Percentiles rank a stretch among this genome's conserved stretches.
Evolutionary conservation across 768 basidiomycete genomes (phyloP).

Genomic region (Lactarius hengduanensis): DNA sequence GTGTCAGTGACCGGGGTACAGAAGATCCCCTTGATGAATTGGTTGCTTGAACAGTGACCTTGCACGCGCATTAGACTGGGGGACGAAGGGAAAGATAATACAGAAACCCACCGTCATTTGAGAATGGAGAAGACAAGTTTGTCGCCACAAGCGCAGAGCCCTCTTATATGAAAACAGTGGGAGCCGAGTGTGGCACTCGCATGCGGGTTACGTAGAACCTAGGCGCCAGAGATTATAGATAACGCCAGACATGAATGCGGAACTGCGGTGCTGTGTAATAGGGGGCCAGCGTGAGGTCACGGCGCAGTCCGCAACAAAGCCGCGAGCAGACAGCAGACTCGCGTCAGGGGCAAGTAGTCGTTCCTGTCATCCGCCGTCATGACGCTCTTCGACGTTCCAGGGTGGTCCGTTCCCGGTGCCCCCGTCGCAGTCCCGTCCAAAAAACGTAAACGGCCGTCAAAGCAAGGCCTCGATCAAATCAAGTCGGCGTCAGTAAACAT

Average conservation of each 20-base stretch:
- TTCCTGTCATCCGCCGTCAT: slow-evolving; percentile 30
- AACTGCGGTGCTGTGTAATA: slow-evolving; percentile 1
- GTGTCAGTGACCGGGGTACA: not conserved
- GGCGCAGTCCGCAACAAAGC: not conserved
- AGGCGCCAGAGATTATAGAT: not conserved
- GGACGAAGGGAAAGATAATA: not conserved
- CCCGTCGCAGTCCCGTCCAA: slow-evolving; percentile 36
- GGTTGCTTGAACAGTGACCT: not conserved
- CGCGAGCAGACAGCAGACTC: not conserved
- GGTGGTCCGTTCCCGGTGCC: slow-evolving; percentile 54
- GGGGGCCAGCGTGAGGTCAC: not conserved
- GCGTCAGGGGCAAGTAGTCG: not conserved
- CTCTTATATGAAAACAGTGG: slow-evolving; percentile 14
- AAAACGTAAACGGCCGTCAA: slow-evolving; percentile 53
- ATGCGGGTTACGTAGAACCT: slow-evolving; percentile 15
- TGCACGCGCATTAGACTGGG: not conserved
- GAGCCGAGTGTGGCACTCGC: not conserved
- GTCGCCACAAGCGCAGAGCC: not conserved
- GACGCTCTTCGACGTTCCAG: slow-evolving; percentile 64
- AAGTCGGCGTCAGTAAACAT: slow-evolving; percentile 49
- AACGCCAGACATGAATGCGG: not conserved
- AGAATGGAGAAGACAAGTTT: not conserved
- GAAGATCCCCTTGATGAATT: not conserved
- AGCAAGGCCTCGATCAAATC: slow-evolving; percentile 39
- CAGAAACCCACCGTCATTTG: slow-evolving; percentile 8